A percentile compares a stretch with the other conserved stretches of the same genome.
Conservation (phyloP, 2,329 filamentous ascomycete species). For the Waltergamsia citrina region DNA sequence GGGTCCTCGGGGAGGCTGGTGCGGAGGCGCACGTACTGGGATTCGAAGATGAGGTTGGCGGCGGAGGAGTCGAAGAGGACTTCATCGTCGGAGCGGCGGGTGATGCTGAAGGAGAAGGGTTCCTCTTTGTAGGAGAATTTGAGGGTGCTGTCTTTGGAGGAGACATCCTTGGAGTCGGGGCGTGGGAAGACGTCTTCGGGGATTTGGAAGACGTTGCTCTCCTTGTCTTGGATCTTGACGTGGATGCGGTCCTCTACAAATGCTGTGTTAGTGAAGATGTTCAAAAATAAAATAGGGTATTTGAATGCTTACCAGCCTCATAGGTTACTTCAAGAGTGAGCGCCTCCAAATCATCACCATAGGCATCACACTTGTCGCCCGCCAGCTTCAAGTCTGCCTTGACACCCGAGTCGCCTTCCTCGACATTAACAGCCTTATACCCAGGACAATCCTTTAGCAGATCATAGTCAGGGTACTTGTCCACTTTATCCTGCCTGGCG, state of each 20-base stretch:
- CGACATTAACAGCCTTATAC: slow-evolving; percentile 55
- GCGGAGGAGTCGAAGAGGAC: slow-evolving; percentile 63
- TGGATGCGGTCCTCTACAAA: slow-evolving; percentile 55
- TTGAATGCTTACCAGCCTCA: slow-evolving; percentile 14
- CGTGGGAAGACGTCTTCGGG: slow-evolving; percentile 59
- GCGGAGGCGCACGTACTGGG: slow-evolving; percentile 65
- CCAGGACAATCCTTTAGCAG: slow-evolving; percentile 49
- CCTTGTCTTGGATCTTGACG: slow-evolving; percentile 63
- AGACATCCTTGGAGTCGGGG: slow-evolving; percentile 13
- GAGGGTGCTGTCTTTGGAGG: slow-evolving; percentile 28
- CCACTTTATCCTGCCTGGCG: not conserved
- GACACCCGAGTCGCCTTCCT: slow-evolving; percentile 41
- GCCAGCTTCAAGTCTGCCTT: slow-evolving; percentile 63
- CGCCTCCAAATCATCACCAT: slow-evolving; percentile 63
- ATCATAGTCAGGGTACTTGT: slow-evolving; percentile 5
- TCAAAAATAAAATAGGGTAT: not conserved
- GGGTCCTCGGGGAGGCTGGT: slow-evolving; percentile 60
- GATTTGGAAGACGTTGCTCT: slow-evolving; percentile 64
- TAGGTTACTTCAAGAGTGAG: slow-evolving; percentile 53
- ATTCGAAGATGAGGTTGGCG: slow-evolving; percentile 61
- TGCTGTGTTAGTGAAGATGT: not conserved
- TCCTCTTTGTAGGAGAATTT: slow-evolving; percentile 29
- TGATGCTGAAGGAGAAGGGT: slow-evolving; percentile 61
- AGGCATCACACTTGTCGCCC: slow-evolving; percentile 64
- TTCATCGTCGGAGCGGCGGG: slow-evolving; percentile 25